Evolutionary conservation across 441 rosid genomes (phyloP), one percentile per base, ranked within the genome.

Genomic region (Populus tomentosa): DNA sequence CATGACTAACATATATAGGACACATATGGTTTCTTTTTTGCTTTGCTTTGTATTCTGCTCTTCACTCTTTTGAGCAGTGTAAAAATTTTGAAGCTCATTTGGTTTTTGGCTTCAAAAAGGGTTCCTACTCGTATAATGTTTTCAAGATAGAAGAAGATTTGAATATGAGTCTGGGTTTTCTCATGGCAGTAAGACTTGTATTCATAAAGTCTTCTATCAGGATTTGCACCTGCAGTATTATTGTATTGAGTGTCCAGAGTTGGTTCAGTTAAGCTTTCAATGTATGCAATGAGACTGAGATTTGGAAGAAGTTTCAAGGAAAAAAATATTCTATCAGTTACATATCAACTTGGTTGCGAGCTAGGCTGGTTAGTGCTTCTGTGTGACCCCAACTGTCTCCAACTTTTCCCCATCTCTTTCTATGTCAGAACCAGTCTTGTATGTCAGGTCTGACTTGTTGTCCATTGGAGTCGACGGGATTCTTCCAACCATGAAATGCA

Each of bases 181-280:
- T 74, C 59, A 56, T 77, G 78, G 72, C 77, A 77, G 53, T 53
- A 69, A 77, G 82, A 66, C 82, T 78, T 79, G 80, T 86, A 84
- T 87, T 86, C 91, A 86, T 77, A 79, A 67, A 53, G 85, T 89
- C 90, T 88, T 90, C 88, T 88, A 81, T 83, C 79, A 72, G 40
- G 76, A 70, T 42, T 77, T 73, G 71, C 70, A 76, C 75, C 40
- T 79, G 73, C 76, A 59, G 59, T 70, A 6, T 28, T 40, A 70
- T 33, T 78, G 80, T 82, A 74, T 83, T 73, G 18, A 23, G 35
- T 59, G 74, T 67, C 76, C 28, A 11, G 38, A 75, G 70, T 71
- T 79, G 79, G 74, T 67, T 72, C 46, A 21, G 36, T 11, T 30
- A 72, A 38, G 36, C 13, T 53, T 38, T 64, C 30, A 59, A 10